These are phyloP conservation scores for Torulaspora gathmanii DNA, from an alignment of 805 yeast genomes.

Conservation along the genomic window DNA sequence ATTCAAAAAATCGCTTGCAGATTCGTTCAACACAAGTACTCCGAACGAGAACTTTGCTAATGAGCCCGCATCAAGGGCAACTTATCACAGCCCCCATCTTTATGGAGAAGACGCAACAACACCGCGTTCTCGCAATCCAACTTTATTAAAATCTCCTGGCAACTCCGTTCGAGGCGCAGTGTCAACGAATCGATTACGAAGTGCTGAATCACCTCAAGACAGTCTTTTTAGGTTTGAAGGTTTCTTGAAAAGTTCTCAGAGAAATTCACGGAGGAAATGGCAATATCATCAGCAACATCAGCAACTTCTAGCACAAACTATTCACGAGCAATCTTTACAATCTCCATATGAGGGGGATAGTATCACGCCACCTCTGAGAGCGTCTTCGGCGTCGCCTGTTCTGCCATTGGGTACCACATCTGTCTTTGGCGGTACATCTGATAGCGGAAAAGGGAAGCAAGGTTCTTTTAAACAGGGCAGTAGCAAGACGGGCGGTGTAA, in stretches of 20 bases:
- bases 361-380: conserved; percentile 11
- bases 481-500: conserved; percentile 2
- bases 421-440: conserved; percentile 1
- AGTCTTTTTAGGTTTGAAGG: conserved; percentile 43
- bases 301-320: conserved; percentile 25
- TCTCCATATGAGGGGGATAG: conserved; percentile 12
- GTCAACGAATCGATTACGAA: conserved; percentile 17
- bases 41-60: conserved; percentile 15
- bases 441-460: conserved; percentile 2
- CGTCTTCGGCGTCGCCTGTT: conserved; percentile 14
- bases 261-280: conserved; percentile 28
- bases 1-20: conserved; percentile 71
- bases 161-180: conserved; percentile 26
- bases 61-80: conserved; percentile 7
- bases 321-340: conserved; percentile 20
- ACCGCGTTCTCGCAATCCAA: conserved; percentile 17
- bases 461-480: conserved; percentile 2
- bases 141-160: conserved; percentile 14
- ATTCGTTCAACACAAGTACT: conserved; percentile 45
- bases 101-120: conserved; percentile 14
- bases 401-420: conserved; percentile 6
- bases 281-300: conserved; percentile 28
- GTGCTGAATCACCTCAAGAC: conserved; percentile 37
- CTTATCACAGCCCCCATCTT: conserved; percentile 9
- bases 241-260: conserved; percentile 38